These are phyloP conservation scores for Macrophomina pseudophaseolina DNA, from an alignment of 2,329 filamentous ascomycete genomes.

Conservation along the genomic window DNA sequence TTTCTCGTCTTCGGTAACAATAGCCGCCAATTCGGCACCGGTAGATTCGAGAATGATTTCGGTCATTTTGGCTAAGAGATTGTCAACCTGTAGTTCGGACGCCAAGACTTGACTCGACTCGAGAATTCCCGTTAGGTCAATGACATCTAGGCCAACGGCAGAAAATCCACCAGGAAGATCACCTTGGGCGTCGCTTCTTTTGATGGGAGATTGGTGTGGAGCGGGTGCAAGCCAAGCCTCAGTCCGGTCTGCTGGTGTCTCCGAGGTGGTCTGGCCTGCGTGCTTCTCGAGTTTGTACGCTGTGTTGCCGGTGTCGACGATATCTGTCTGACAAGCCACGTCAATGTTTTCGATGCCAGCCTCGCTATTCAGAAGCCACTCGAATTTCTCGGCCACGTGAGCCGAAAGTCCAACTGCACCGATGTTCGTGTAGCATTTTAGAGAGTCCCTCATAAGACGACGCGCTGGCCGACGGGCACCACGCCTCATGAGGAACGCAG, in stretches of 20 bases:
- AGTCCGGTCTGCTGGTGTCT: slow-evolving; percentile 52
- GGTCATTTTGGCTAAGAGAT: slow-evolving; percentile 79
- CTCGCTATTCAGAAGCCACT: slow-evolving; percentile 68
- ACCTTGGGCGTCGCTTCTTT: slow-evolving; percentile 48
- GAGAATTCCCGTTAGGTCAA: slow-evolving; percentile 78
- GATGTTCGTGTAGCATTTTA: slow-evolving; percentile 70
- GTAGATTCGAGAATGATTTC: slow-evolving; percentile 81
- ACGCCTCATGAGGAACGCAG: slow-evolving; percentile 70
- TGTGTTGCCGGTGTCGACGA: slow-evolving; percentile 56
- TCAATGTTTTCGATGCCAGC: slow-evolving; percentile 66
- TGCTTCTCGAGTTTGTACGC: slow-evolving; percentile 52
- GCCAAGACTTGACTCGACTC: slow-evolving; percentile 81
- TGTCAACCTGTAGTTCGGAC: slow-evolving; percentile 75
- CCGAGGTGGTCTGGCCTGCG: slow-evolving; percentile 43
- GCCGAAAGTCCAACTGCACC: slow-evolving; percentile 72
- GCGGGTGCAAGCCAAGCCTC: slow-evolving; percentile 55
- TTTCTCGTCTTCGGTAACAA: slow-evolving; percentile 73
- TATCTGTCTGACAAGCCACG: slow-evolving; percentile 71
- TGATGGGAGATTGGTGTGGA: slow-evolving; percentile 48
- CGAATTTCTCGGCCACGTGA: slow-evolving; percentile 70
- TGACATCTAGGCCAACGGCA: slow-evolving; percentile 74
- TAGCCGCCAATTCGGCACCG: slow-evolving; percentile 73
- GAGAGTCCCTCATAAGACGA: slow-evolving; percentile 69
- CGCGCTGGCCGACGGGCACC: slow-evolving; percentile 71
- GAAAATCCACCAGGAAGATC: slow-evolving; percentile 69